Evolutionary conservation across 2,329 filamentous ascomycete genomes (phyloP), one percentile per base, ranked within the genome.

Genomic region (Colletotrichum lini): DNA sequence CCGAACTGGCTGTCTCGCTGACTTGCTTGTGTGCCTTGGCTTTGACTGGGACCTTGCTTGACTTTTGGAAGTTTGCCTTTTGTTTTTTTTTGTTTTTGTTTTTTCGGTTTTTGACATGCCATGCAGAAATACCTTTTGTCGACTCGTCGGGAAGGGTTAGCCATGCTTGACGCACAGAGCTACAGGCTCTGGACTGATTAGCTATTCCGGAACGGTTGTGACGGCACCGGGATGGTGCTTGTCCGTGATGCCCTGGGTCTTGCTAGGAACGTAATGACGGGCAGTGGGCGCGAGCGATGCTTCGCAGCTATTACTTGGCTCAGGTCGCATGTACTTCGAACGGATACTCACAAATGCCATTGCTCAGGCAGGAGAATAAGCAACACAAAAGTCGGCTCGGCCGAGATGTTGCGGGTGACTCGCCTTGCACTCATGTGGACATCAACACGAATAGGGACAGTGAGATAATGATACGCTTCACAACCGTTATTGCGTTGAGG

Each of bases 381-480:
- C 26, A 35, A 47, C 26, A 6, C 21, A 23, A 59, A 71, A 62
- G 45, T 30, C 64, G 67, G 64, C 68, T 67, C 64, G 68, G 68
- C 68, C 68, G 64, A 67, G 68, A 71, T 57, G 45, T 15, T 58
- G 45, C 50, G 57, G 68, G 45, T 44, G 52, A 26, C 26, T 38
- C 44, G 42, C 30, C 26, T 58, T 26, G 26, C 26, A 26, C 26
- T 26, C 26, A 26, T 26, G 4, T 26, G 26, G 50, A 58, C 45
- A 58, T 53, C 26, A 60, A 65, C 52, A 62, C 30, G 26, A 26
- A 26, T 26, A 44, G 44, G 44, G 58, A 60, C 52, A 49, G 52
- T 58, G 58, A 71, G 57, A 67, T 71, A 44, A 71, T 57, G 68
- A 62, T 57, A 52, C 57, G 58, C 64, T 71, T 50, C 68, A 56